Percentiles rank a stretch among this genome's conserved stretches.
Evolutionary conservation across 495 filamentous ascomycete species (phyloP).

Genomic region (Penicillium pancosmium): DNA sequence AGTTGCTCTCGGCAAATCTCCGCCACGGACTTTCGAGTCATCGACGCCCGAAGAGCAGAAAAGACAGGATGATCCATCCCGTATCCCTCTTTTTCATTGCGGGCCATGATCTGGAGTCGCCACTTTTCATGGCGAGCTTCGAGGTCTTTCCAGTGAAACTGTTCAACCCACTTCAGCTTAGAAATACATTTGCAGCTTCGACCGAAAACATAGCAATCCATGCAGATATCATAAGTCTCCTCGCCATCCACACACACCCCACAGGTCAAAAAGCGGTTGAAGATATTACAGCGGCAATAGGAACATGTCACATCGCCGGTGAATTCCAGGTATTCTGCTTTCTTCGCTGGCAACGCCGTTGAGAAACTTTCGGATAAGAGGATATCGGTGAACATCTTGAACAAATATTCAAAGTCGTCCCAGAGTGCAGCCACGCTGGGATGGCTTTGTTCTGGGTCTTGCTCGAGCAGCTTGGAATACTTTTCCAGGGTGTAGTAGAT

Average conservation of each 20-base stretch:
- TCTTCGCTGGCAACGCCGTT: slow-evolving; percentile 55
- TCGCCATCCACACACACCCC: slow-evolving; percentile 70
- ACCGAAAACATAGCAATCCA: slow-evolving; percentile 96
- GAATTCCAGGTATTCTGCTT: slow-evolving; percentile 71
- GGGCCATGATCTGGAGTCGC: slow-evolving; percentile 71
- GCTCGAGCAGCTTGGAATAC: slow-evolving; percentile 67
- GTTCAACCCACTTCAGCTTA: slow-evolving; percentile 85
- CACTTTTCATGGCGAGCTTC: slow-evolving; percentile 77
- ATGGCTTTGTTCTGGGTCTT: slow-evolving; percentile 43
- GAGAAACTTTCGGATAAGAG: slow-evolving; percentile 84
- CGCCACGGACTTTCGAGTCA: slow-evolving; percentile 75
- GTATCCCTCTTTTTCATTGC: slow-evolving; percentile 62
- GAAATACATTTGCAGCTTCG: slow-evolving; percentile 88
- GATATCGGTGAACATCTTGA: slow-evolving; percentile 73
- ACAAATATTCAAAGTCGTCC: slow-evolving; percentile 78
- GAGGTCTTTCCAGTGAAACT: slow-evolving; percentile 84
- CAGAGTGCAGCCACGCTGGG: slow-evolving; percentile 65
- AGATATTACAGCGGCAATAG: slow-evolving; percentile 94
- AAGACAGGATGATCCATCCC: slow-evolving; percentile 52
- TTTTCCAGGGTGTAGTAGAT: slow-evolving; percentile 80
- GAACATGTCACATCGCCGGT: slow-evolving; percentile 93
- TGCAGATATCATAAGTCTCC: slow-evolving; percentile 90
- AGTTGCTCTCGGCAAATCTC: slow-evolving; percentile 90
- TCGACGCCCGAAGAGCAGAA: slow-evolving; percentile 60
- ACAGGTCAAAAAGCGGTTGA: slow-evolving; percentile 95